A percentile compares a stretch with the other conserved stretches of the same genome.
Evolutionary conservation across 2,329 filamentous ascomycete genomes (phyloP).

Genomic region (Nemania sp.): DNA sequence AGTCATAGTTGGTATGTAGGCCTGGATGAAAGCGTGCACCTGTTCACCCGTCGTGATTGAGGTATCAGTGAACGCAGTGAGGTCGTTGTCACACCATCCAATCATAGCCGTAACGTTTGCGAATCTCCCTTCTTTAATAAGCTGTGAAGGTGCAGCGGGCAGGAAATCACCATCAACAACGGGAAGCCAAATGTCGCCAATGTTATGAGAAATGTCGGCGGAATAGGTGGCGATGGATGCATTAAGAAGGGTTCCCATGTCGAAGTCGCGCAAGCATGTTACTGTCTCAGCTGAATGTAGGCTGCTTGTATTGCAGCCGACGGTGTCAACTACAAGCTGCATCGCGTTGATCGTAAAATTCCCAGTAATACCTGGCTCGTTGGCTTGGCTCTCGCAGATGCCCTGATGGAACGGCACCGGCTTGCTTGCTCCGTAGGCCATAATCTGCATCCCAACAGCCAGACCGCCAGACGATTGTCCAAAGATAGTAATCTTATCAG

Average conservation of each 20-base stretch:
- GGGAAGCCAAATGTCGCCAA: constrained; percentile 64
- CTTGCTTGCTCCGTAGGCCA: constrained; percentile 60
- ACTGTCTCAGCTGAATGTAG: constrained; percentile 59
- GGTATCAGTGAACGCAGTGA: constrained; percentile 57
- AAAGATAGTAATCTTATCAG: constrained; percentile 58
- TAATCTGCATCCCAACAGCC: constrained; percentile 60
- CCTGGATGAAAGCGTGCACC: constrained; percentile 55
- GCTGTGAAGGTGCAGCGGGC: constrained; percentile 57
- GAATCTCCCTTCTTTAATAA: constrained; percentile 57
- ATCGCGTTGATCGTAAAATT: constrained; percentile 63
- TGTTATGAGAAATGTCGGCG: constrained; percentile 58
- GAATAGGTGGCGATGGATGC: constrained; percentile 58
- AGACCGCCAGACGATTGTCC: constrained; percentile 54
- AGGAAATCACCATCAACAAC: constrained; percentile 63
- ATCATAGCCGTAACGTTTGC: constrained; percentile 57
- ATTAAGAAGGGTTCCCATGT: constrained; percentile 57
- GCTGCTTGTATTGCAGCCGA: constrained; percentile 57
- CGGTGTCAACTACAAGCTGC: constrained; percentile 54
- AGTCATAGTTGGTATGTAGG: constrained; percentile 55
- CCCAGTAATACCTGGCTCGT: constrained; percentile 64
- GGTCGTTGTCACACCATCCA: constrained; percentile 60
- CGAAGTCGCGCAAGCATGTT: constrained; percentile 59
- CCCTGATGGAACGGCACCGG: constrained; percentile 59
- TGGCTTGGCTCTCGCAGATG: constrained; percentile 61
- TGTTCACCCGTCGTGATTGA: constrained; percentile 56